Percentiles rank a stretch among this genome's conserved stretches.
Evolutionary conservation across 331 rosid species (phyloP).

Genomic region (Rosa hybrid): DNA sequence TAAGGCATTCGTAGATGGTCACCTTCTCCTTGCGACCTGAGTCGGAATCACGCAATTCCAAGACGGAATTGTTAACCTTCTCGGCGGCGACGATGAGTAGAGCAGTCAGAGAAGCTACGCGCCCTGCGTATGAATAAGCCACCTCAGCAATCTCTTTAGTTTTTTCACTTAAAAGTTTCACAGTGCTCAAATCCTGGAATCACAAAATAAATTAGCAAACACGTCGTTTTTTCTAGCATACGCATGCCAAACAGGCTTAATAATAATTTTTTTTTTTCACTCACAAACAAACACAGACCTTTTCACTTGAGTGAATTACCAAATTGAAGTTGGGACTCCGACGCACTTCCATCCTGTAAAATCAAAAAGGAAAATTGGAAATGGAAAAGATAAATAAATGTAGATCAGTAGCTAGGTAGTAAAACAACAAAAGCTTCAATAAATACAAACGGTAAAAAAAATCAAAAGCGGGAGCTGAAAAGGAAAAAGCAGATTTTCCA

Average conservation of each 20-base stretch:
- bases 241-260: slow-evolving; percentile 11
- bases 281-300: slow-evolving; percentile 26
- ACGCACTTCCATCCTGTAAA: slow-evolving; percentile 34
- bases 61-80: slow-evolving; percentile 22
- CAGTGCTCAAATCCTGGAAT: slow-evolving; percentile 36
- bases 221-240: not conserved
- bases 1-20: slow-evolving; percentile 38
- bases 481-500: slow-evolving; percentile 17
- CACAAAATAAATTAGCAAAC: not conserved
- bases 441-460: not conserved
- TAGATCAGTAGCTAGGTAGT: not conserved
- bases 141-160: slow-evolving; percentile 40
- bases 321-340: slow-evolving; percentile 42
- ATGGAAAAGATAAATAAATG: too few species aligned
- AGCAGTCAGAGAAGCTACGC: slow-evolving; percentile 36
- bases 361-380: not conserved
- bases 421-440: not conserved
- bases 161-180: slow-evolving; percentile 37
- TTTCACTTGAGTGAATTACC: slow-evolving; percentile 29
- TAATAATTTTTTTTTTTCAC: too few species aligned
- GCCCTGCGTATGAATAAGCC: slow-evolving; percentile 36
- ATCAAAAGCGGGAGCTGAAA: not conserved
- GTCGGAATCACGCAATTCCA: slow-evolving; percentile 26
- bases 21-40: slow-evolving; percentile 31
- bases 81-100: slow-evolving; percentile 34